Evolutionary conservation across 805 yeast genomes (phyloP), one percentile per base, ranked within the genome.

Genomic region (Cyberlindnera samutprakarnensis): DNA sequence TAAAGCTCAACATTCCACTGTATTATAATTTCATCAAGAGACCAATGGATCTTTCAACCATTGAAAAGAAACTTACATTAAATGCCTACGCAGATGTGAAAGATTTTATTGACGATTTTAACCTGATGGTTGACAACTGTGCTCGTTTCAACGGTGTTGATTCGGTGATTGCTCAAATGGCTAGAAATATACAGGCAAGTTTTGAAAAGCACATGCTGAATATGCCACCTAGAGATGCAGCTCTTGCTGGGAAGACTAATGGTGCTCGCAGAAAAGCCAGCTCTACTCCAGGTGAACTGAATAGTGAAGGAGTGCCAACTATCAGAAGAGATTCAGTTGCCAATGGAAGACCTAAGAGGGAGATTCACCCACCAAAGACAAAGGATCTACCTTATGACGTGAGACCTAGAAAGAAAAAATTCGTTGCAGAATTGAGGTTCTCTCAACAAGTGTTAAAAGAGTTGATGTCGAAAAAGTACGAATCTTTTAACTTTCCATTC

Each of bases 301-400:
- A 55, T 29, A 53, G 60, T 2, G 53, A 66, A 26, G 80, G 76
- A 12, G 66, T 72, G 14, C 83, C 82, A 9, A 61, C 62, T n/a
- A 70, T 80, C 30, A 71, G 94, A 54, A 70, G 90, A 36, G 94
- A 86, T 39, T 75, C 81, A 20, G 66, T 71, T 6, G 75, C 78
- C 16, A 51, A 57, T 18, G 92, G 88, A 19, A 70, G 98, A 44
- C 97, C 97, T 23, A 90, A 90, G 59, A 75, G 98, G 45, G 92
- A 86, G 45, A 86, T 92, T 29, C 96, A 88, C 55, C 98, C 98
- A 4, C 98, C 98, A 33, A 80, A 83, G 52, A 84, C 95, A 20
- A 85, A 85, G 52, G 96, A 92, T 54, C 74, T 88, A 56, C 94
- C 95, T 4, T 86, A 85, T 50, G 96, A 87, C 50, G 76, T 76